Evolutionary conservation across 257 asterid genomes (phyloP), one percentile per base, ranked within the genome.

Genomic region (Ajuga chamaepitys): DNA sequence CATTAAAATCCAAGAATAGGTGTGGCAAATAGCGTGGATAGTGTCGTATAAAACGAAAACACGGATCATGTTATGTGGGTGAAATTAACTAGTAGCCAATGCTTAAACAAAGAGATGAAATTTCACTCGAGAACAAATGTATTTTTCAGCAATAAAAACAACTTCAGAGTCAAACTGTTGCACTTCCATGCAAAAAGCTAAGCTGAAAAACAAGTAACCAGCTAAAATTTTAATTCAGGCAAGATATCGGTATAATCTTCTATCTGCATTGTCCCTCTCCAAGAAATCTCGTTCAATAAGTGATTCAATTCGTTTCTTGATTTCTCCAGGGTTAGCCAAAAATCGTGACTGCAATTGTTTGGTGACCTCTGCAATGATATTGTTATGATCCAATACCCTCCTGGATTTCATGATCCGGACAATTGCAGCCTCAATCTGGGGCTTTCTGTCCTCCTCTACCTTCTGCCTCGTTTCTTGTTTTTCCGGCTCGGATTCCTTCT

Each of bases 381-480:
- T 77, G 9, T 84, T 84, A 24, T 84, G 86, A 79, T 84, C 84
- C 70, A 84, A 45, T 1, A 82, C 88, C 66, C 77, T 71, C 69
- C 88, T 58, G 0, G 91, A 70, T 69, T 84, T 84, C 91, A 82
- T 84, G 12, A 82, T 75, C 51, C 88, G 79, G 9, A 84, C 86
- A 4, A 84, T 73, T 18, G 88, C 86, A 22, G 88, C 85, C 60
- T 84, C 88, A 1, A 84, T 84, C 70, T 84, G 88, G 2, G 85
- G 91, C 42, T 81, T 84, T 40, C 91, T 52, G 45, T 84, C 87
- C 70, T 81, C 91, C 64, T 84, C 91, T 70, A 81, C 87, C 50
- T 85, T 77, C 72, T 79, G 87, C 24, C 87, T 62, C 0, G 88
- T 82, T 68, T 84, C 88, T 26, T 77, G 88, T 67, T 81, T 84